Evolutionary conservation across 495 filamentous ascomycete species (phyloP), one percentile per base, ranked within the genome.

Genomic region (Annulohypoxylon bovei): DNA sequence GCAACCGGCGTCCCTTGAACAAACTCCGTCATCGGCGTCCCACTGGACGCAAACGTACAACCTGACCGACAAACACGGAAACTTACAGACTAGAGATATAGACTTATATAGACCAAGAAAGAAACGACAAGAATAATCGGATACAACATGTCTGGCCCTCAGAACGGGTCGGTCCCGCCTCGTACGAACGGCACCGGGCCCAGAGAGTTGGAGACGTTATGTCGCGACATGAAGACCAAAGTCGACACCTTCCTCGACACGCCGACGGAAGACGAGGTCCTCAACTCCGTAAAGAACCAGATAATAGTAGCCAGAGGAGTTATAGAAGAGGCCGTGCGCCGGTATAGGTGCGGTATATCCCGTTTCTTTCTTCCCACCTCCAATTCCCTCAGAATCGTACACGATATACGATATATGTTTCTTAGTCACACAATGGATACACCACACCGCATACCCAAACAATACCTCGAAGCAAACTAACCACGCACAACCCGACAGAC

Each of bases 201-300:
- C 12, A 67, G 65, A 22, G 70, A 62, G 47, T 33, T 72, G 0
- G 65, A 72, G 42, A 7, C 49, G 6, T 18, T 75, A 39, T 92
- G 92, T 81, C 82, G 81, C 53, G 77, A 80, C 63, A 84, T 95
- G 60, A 85, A 91, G 67, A 76, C 76, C 22, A 88, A 88, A 68
- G 84, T 98, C 54, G 81, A 86, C 25, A 81, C 81, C 30, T 97
- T 98, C 76, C 83, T 98, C 53, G 79, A 81, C 52, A 83, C 87
- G 73, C 77, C 88, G 62, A 80, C 87, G 50, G 81, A 85, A 14
- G 84, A 82, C 27, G 78, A 87, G 65, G 81, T 88, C 18, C 79
- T 95, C 70, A 81, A 83, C 70, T 81, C 81, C 16, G 89, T 91
- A 20, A 94, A 98, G 77, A 79, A 78, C 46, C 93, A 95, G 82